These are phyloP conservation scores for Solanum boliviense DNA, from an alignment of 257 asterid genomes.

Conservation along the genomic window DNA sequence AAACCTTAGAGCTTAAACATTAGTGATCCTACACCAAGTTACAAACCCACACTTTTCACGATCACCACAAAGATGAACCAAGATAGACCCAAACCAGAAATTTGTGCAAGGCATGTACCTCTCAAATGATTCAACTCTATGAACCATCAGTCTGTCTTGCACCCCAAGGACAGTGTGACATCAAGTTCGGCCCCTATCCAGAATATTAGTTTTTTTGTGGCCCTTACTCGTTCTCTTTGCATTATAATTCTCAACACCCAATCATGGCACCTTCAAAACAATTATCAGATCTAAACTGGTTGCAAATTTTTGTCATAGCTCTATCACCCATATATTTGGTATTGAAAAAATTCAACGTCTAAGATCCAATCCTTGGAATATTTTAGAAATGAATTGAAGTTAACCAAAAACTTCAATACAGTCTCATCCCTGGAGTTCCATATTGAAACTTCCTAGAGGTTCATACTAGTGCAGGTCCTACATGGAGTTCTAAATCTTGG, in stretches of 20 bases:
- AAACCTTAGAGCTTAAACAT: neutral
- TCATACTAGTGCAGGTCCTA: neutral
- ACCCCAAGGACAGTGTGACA: neutral
- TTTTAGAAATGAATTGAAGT: neutral
- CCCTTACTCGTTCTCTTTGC: neutral
- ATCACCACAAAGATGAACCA: neutral
- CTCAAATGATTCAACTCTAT: neutral
- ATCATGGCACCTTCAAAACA: neutral
- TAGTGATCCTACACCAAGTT: neutral
- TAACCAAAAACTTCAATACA: neutral
- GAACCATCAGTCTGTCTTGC: neutral
- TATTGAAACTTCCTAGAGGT: neutral
- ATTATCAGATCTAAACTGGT: neutral
- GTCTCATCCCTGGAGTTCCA: neutral
- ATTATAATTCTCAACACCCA: neutral
- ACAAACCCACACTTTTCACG: neutral
- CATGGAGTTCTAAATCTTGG: neutral
- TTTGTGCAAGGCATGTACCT: neutral
- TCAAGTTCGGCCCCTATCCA: neutral
- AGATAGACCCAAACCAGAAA: neutral
- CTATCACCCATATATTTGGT: neutral
- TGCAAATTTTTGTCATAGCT: neutral
- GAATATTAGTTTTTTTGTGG: neutral
- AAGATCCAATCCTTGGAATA: neutral
- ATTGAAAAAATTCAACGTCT: neutral